These are phyloP conservation scores for Rhynchospora pubera DNA, from an alignment of 176 grass and related monocot genomes.

Conservation along the genomic window DNA sequence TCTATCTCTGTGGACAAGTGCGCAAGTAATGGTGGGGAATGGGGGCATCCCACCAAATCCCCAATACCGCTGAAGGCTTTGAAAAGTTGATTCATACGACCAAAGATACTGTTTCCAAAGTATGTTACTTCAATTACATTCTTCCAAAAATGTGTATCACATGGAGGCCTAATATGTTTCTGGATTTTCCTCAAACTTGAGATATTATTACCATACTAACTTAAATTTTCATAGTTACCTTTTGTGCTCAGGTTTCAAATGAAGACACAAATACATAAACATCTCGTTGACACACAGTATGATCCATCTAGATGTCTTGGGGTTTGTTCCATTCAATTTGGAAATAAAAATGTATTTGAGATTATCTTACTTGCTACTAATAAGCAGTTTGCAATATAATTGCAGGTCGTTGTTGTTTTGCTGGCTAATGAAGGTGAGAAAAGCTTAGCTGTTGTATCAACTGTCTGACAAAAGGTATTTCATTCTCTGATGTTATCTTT, in stretches of 20 bases:
- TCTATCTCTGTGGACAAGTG: no score
- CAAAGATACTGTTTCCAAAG: constrained; percentile 64
- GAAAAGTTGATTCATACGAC: constrained; percentile 82
- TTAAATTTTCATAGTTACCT: constrained; percentile 20
- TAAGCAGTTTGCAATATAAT: background rate
- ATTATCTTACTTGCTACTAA: constrained; percentile 19
- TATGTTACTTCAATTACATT: constrained; percentile 23
- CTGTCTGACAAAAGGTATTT: constrained; percentile 88
- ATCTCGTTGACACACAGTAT: constrained; percentile 49
- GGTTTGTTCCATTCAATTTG: constrained; percentile 35
- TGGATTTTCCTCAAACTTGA: no score
- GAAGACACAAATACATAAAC: constrained; percentile 62
- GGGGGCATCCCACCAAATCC: no score
- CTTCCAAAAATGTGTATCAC: background rate
- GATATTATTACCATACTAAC: background rate
- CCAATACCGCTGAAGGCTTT: no score
- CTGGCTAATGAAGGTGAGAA: constrained; percentile 87
- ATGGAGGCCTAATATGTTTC: no score
- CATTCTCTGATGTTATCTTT: constrained; percentile 13
- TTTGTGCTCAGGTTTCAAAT: no score
- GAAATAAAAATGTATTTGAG: constrained; percentile 14
- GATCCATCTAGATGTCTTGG: constrained; percentile 80
- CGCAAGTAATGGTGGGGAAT: no score
- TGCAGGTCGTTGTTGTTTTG: constrained; percentile 71
- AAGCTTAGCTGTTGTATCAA: constrained; percentile 78